A percentile compares a stretch with the other conserved stretches of the same genome.
Evolutionary conservation across 2,329 filamentous ascomycete species (phyloP).

Genomic region (Rasamsonia emersonii): DNA sequence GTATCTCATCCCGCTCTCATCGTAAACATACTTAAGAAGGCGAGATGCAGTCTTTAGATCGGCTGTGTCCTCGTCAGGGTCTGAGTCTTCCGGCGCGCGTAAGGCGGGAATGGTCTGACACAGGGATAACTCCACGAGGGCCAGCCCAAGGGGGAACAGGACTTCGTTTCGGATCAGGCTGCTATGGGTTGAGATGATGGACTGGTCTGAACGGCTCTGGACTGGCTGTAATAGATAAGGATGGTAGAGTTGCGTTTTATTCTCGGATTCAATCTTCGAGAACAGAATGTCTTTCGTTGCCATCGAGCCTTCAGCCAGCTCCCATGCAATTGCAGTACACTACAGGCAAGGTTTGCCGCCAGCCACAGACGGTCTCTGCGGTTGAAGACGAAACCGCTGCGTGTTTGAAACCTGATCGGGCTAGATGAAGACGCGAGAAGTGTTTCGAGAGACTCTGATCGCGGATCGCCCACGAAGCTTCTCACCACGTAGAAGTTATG

Average conservation of each 20-base stretch:
- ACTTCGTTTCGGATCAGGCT: conserved; percentile 7
- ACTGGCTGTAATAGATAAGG: conserved; percentile 7
- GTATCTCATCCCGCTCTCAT: conserved; percentile 12
- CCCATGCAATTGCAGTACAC: conserved; percentile 14
- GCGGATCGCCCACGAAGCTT: background rate
- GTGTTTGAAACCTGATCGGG: background rate
- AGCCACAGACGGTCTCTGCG: conserved; percentile 8
- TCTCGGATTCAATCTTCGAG: background rate
- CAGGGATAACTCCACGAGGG: conserved; percentile 14
- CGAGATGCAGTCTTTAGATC: conserved; percentile 14
- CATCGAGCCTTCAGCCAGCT: conserved; percentile 14
- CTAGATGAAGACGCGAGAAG: conserved; percentile 1
- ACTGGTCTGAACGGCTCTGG: background rate
- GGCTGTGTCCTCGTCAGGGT: conserved; percentile 7
- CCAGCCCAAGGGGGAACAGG: conserved; percentile 10
- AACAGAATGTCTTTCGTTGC: conserved; percentile 12
- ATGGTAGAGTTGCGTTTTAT: conserved; percentile 1
- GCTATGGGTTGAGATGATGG: background rate
- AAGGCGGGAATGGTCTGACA: conserved; percentile 11
- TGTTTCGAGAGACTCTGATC: background rate
- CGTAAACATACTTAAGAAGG: conserved; percentile 8
- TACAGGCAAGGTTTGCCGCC: conserved; percentile 11
- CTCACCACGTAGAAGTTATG: background rate
- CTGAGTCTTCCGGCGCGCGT: conserved; percentile 10
- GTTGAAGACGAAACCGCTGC: conserved; percentile 3